phyloP scores from a whole-genome alignment of 805 yeast species.

The Millerozyma miso region DNA sequence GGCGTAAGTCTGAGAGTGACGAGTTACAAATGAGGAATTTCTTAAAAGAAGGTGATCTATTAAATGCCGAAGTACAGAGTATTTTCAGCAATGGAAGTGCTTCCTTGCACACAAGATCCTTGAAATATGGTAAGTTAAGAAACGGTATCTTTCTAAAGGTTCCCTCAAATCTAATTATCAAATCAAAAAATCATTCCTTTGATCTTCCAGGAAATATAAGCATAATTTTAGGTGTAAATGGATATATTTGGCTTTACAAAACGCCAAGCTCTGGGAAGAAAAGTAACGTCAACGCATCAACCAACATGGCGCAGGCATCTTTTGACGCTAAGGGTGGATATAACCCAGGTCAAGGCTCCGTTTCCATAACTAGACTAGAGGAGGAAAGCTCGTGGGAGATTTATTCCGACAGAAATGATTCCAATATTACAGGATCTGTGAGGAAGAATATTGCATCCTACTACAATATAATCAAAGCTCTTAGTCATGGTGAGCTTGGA shows the following conservation, averaged over 20 bases:
- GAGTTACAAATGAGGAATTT: conserved; percentile 94
- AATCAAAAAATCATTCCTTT: conserved; percentile 85
- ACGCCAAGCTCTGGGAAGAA: conserved; percentile 34
- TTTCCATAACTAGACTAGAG: conserved; percentile 78
- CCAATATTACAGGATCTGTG: conserved; percentile 51
- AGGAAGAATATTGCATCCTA: conserved; percentile 80
- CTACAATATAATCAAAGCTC: conserved; percentile 74
- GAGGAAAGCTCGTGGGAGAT: conserved; percentile 95
- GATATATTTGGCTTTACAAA: conserved; percentile 87
- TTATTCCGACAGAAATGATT: conserved; percentile 84
- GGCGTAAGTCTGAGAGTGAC: conserved; percentile 92
- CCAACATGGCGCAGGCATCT: conserved; percentile 37
- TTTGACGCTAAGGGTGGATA: conserved; percentile 36
- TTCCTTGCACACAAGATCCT: conserved; percentile 88
- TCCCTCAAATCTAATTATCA: conserved; percentile 76
- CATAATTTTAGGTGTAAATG: conserved; percentile 88
- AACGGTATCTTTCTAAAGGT: conserved; percentile 82
- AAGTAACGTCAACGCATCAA: conserved; percentile 12
- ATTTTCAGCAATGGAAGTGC: conserved; percentile 88
- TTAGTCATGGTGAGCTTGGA: conserved; percentile 82
- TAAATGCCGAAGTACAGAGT: conserved; percentile 94
- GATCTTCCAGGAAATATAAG: conserved; percentile 92
- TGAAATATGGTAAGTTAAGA: conserved; percentile 91
- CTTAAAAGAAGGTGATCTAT: conserved; percentile 90
- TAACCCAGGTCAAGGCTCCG: conserved; percentile 55